These are phyloP conservation scores for Pichia californica DNA, from an alignment of 805 yeast genomes.

Conservation along the genomic window DNA sequence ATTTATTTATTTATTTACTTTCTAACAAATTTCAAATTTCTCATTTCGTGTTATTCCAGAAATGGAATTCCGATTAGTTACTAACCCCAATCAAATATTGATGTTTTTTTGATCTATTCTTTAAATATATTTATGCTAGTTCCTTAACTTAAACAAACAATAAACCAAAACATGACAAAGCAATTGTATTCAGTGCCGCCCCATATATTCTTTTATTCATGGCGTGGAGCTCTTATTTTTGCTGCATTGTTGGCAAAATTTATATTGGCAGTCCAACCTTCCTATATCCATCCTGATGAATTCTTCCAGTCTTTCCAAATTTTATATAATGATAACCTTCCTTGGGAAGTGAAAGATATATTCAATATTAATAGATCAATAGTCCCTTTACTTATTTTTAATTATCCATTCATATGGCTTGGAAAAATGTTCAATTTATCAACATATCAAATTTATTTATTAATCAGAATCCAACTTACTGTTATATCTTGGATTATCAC, in stretches of 20 bases:
- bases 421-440: constrained; percentile 27
- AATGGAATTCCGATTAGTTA: too few relatives aligned
- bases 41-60: too few relatives aligned
- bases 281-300: constrained; percentile 97
- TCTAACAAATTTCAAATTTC: too few relatives aligned
- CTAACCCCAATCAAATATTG: too few relatives aligned
- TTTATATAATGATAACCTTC: constrained; percentile 44
- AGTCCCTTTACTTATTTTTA: constrained; percentile 58
- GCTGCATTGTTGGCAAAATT: constrained; percentile 42
- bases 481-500: constrained; percentile 27
- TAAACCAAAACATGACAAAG: too few relatives aligned
- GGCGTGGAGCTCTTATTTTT: constrained; percentile 43
- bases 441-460: constrained; percentile 47
- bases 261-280: constrained; percentile 56
- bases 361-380: constrained; percentile 60
- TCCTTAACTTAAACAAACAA: too few relatives aligned
- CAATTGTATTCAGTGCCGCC: too few relatives aligned
- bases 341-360: constrained; percentile 75
- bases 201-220: not conserved
- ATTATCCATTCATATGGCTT: constrained; percentile 57
- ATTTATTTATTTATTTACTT: too few relatives aligned
- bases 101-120: too few relatives aligned
- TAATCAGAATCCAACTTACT: constrained; percentile 43
- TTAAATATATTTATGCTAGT: too few relatives aligned
- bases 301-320: constrained; percentile 89